Conservation (phyloP, 1,284 basidiomycete genomes). For the Ceratobasidium sp. region DNA sequence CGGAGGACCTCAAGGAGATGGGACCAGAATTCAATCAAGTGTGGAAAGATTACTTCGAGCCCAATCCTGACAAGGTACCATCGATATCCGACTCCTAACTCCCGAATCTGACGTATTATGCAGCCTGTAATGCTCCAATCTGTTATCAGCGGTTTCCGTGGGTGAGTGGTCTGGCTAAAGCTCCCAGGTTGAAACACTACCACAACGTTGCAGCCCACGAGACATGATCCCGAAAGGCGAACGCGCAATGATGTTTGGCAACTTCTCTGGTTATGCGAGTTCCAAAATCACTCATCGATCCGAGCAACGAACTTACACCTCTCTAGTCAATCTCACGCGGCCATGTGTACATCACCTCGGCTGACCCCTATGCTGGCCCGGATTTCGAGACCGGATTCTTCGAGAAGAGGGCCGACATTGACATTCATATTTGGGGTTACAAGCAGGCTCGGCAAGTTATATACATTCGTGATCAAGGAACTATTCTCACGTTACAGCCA, state of each 20-base stretch:
- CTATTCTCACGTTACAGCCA: not conserved
- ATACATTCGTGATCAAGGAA: not conserved
- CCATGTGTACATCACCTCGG: constrained; percentile 33
- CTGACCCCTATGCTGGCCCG: constrained; percentile 30
- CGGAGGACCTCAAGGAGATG: constrained; percentile 25
- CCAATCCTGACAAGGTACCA: constrained; percentile 32
- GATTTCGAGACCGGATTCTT: constrained; percentile 38
- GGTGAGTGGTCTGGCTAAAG: not conserved
- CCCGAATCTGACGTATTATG: not conserved
- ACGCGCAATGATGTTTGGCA: constrained; percentile 34
- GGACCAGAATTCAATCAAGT: constrained; percentile 17
- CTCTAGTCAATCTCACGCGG: constrained; percentile 31
- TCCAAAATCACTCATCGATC: not conserved
- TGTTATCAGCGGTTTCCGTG: constrained; percentile 19
- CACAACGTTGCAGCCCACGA: constrained; percentile 8
- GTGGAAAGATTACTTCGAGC: constrained; percentile 33
- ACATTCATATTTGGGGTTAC: constrained; percentile 39
- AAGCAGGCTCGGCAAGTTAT: constrained; percentile 32
- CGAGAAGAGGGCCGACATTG: constrained; percentile 24
- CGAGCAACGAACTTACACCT: not conserved
- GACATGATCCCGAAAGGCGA: constrained; percentile 23
- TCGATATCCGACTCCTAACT: not conserved
- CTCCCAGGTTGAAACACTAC: not conserved
- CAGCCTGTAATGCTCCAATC: constrained; percentile 40
- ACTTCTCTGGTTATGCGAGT: constrained; percentile 35